Percentiles rank a stretch among this genome's conserved stretches.
These are phyloP conservation scores for Podospora pseudopauciseta DNA, from an alignment of 495 filamentous ascomycete genomes.

Conservation along the genomic window DNA sequence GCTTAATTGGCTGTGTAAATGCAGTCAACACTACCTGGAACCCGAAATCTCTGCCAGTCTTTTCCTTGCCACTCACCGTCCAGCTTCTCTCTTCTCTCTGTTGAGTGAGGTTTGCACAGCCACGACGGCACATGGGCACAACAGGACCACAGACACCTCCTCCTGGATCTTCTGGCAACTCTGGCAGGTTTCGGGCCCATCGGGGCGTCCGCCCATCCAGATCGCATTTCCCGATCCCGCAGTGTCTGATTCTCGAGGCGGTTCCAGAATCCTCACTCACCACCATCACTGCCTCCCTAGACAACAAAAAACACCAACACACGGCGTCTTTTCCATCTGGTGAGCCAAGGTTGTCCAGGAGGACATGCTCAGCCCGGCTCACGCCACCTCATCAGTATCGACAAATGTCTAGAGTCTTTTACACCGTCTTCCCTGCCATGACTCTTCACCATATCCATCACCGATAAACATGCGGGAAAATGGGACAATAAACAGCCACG, in stretches of 20 bases:
- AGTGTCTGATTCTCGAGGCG: background rate
- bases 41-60: background rate
- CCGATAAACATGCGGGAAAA: background rate
- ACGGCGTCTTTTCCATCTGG: background rate
- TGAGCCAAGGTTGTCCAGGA: background rate
- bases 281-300: background rate
- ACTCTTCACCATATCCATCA: background rate
- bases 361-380: background rate
- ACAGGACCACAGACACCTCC: background rate
- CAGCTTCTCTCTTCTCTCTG: background rate
- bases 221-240: background rate
- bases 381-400: background rate
- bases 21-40: background rate
- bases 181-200: constrained; percentile 1
- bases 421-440: background rate
- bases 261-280: background rate
- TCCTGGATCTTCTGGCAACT: background rate
- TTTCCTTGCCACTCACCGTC: background rate
- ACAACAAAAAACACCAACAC: background rate
- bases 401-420: background rate
- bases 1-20: background rate
- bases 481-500: background rate
- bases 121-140: background rate
- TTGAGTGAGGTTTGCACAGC: background rate
- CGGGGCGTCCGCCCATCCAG: background rate